A percentile compares a stretch with the other conserved stretches of the same genome.
These are phyloP conservation scores for Pyrenophora tritici-repentis DNA, from an alignment of 2,329 filamentous ascomycete genomes.

Conservation along the genomic window DNA sequence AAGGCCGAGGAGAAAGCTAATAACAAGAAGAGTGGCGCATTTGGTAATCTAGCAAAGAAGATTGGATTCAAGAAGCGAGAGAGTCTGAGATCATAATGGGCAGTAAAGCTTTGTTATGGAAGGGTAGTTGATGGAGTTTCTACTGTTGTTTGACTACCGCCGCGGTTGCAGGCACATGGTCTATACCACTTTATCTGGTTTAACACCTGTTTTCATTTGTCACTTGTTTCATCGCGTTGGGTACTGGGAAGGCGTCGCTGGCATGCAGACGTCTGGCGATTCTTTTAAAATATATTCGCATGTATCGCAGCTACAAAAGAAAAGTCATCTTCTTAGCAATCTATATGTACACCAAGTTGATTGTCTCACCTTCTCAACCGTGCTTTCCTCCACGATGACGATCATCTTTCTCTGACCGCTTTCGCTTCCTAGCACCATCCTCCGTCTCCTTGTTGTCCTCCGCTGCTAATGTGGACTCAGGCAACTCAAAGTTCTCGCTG, in stretches of 20 bases:
- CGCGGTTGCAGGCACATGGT: neutral
- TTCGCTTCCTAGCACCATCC: neutral
- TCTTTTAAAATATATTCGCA: no score
- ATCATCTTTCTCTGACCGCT: neutral
- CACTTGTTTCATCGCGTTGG: neutral
- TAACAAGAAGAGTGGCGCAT: slow-evolving; percentile 14
- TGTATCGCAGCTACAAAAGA: no score
- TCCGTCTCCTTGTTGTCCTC: no score
- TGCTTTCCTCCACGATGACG: neutral
- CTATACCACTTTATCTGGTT: no score
- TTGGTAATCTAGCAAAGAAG: slow-evolving; percentile 19
- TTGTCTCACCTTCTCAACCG: neutral
- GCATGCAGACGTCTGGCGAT: no score
- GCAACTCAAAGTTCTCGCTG: neutral
- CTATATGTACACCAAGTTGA: no score
- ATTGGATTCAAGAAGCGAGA: slow-evolving; percentile 31
- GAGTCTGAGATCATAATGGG: slow-evolving; percentile 1
- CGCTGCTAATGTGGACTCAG: no score
- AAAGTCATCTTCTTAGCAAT: no score
- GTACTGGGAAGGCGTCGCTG: neutral
- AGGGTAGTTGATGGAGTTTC: neutral
- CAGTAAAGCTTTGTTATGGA: neutral
- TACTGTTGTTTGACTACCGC: no score
- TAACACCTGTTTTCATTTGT: no score
- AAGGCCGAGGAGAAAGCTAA: slow-evolving; percentile 17